Base-by-base conservation (phyloP, 1,284 basidiomycete species). In the Apiotrichum laibachii region DNA sequence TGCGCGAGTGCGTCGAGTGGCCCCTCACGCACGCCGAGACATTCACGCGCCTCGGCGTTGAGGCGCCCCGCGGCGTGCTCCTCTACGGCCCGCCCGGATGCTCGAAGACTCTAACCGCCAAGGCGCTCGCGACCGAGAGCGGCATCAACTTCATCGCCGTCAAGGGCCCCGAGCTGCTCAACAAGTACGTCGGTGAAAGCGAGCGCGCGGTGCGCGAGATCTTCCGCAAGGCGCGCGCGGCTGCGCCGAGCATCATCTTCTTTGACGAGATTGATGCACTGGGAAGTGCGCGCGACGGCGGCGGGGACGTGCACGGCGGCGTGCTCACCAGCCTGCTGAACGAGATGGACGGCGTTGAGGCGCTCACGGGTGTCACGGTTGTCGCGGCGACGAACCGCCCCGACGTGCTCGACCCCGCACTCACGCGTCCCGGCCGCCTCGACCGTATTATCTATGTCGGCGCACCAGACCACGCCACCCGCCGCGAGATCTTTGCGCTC, bases 241-340 rank as follows among this genome's bases (percentile, higher is more conserved):
- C 92, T 0, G 85, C 94, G 0, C 96, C 96, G 0, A 92, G 91
- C 1, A 95, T 99, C 67, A 83, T 99, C 51, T 98, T 99, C 78
- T 95, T 99, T 71, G 96, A 99, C 73, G 96, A 99, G 77, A 92
- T 99, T 52, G 96, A 99, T 72, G 93, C 94, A 0, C 83, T 99
- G 1, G 93, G 90, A 0, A 85, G 86, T 0, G 87, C 90, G 0
- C 85, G 96, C 37, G 83, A 85, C 2, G 80, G 58, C 10, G 80
- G 6, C 44, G 51, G 26, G 7, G 26, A 53, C 12, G 83, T 86
- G 0, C 87, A 92, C 66, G 76, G 76, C n/a, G 91, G 95, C 9
- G 91, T 98, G 15, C 83, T 99, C 19, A 96, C 93, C 0, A 95
- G 87, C 60, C 81, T 99, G 21, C 79, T 99, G 55, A 99, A 94